Conservation (phyloP, 139 green algal species). For the Chlorella vulgaris region DNA sequence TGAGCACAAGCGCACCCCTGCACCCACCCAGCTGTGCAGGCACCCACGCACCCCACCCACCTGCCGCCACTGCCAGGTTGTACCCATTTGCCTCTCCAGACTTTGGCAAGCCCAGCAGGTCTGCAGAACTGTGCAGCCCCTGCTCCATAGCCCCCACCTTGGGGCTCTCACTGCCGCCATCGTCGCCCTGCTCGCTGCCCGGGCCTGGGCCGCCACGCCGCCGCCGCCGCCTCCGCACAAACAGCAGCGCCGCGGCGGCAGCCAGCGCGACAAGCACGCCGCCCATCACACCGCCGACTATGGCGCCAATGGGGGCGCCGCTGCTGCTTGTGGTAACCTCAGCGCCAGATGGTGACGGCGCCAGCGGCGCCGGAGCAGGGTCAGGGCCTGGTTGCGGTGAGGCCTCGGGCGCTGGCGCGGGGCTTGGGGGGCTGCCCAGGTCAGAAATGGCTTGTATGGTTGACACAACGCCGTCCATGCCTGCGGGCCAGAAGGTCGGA, state of each 20-base stretch:
- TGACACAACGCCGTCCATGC: neutral
- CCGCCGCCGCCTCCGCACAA: neutral
- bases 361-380: too few species aligned
- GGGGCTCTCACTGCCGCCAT: slow-evolving; percentile 9
- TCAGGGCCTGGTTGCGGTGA: too few species aligned
- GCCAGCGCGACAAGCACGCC: neutral
- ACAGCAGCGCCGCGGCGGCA: neutral
- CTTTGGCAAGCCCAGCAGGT: slow-evolving; percentile 1
- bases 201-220: neutral
- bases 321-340: neutral
- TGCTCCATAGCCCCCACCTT: slow-evolving; percentile 32
- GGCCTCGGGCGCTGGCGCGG: too few species aligned
- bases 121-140: neutral
- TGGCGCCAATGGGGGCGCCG: slow-evolving; percentile 13
- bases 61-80: slow-evolving; percentile 8
- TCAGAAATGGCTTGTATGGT: neutral
- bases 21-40: too few species aligned
- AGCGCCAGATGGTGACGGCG: too few species aligned
- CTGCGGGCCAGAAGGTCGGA: neutral
- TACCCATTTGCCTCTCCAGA: neutral
- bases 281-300: slow-evolving; percentile 27
- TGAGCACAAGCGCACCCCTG: too few species aligned
- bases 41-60: too few species aligned
- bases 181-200: neutral
- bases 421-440: neutral